Evolutionary conservation across 1,284 basidiomycete genomes (phyloP), one percentile per base, ranked within the genome.

Genomic region (Sporisorium sorghi): DNA sequence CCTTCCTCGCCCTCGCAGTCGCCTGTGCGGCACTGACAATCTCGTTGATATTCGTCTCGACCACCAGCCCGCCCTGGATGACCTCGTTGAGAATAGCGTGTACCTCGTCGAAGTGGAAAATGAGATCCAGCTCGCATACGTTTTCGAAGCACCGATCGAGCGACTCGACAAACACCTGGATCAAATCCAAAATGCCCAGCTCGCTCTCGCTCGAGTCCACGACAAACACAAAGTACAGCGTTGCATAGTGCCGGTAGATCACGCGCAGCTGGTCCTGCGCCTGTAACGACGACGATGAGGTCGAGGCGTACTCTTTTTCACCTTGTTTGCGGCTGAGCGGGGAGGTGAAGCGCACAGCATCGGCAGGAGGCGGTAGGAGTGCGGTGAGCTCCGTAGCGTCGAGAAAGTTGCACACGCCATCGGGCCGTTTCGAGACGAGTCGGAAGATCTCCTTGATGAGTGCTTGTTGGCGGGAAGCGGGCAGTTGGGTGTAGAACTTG

Each of bases 81-180:
- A 99, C 91, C 85, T 99, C 96, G 35, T 91, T 89, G 47, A 99
- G 89, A 50, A 98, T 93, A 74, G 96, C 92, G 82, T 99, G 94
- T 68, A 94, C 95, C 87, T 98, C 93, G 85, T 99, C 96, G 81
- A 97, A 99, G 86, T 98, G 94, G 85, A 99, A 99, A 62, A 99
- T 96, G 26, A 99, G 88, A 85, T 99, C 97, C 47, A 99, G 88
- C 86, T 99, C 97, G 87, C 97, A 99, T 0, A 99, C 97, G 81
- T 98, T 98, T 87, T 97, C 94, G 83, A 99, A 99, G 24, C 93
- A 91, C 47, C 93, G 88, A 85, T 99, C 97, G 28, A 99, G 88
- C 0, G 93, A 91, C 86, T 99, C 97, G 49, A 99, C 97, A 82
- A 99, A 94, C 12, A 99, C 96, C 93, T 99, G 97, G 51, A 99